phyloP scores from a whole-genome alignment of 495 filamentous ascomycete genomes.

The Lepidopterella palustris region DNA sequence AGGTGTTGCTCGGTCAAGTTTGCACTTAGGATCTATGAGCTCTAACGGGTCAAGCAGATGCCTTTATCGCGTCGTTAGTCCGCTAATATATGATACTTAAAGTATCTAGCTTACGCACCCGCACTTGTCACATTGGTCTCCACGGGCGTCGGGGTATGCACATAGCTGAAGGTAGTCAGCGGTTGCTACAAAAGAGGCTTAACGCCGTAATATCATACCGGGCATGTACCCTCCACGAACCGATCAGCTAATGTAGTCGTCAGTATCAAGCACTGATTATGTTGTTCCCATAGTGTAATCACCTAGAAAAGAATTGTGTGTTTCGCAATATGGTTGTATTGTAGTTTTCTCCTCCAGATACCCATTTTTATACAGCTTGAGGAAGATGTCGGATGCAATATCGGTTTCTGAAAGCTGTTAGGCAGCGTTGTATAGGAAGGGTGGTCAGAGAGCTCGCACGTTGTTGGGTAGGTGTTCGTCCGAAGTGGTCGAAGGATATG shows the following conservation, averaged over 20 bases:
- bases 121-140: constrained; percentile 81
- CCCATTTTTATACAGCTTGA: constrained; percentile 68
- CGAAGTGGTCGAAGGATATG: constrained; percentile 79
- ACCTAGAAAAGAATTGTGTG: constrained; percentile 45
- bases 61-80: constrained; percentile 20
- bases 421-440: too few species aligned
- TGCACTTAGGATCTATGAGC: constrained; percentile 56
- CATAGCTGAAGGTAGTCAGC: not conserved
- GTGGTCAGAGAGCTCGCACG: too few species aligned
- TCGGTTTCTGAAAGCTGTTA: too few species aligned
- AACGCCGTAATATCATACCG: constrained; percentile 63
- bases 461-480: constrained; percentile 69
- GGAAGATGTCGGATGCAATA: constrained; percentile 81
- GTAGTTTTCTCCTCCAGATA: constrained; percentile 72
- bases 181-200: not conserved
- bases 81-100: not conserved
- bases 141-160: constrained; percentile 56
- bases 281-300: constrained; percentile 93
- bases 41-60: constrained; percentile 73
- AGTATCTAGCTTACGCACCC: too few species aligned
- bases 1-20: constrained; percentile 74
- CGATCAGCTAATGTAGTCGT: constrained; percentile 91
- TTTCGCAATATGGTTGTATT: constrained; percentile 70
- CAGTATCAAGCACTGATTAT: too few species aligned
- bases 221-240: constrained; percentile 86